Conservation (phyloP, 352 stramenopile species). For the Pythium oligandrum region DNA sequence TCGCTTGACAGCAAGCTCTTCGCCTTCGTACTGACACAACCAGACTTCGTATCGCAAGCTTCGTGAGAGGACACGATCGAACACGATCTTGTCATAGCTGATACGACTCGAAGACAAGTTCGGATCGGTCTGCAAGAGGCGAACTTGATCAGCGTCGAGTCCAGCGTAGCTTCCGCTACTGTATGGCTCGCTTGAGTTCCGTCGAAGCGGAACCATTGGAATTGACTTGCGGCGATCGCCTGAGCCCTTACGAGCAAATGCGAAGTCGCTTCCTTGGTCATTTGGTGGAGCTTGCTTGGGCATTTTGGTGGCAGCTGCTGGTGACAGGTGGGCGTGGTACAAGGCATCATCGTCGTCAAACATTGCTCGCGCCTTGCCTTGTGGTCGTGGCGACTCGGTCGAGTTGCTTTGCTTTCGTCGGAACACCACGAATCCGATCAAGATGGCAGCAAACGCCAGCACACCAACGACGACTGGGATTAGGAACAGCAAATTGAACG, state of each 20-base stretch:
- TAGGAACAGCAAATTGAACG: constrained; percentile 17
- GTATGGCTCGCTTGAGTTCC: constrained; percentile 16
- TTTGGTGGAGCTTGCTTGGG: no score
- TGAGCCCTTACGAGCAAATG: constrained; percentile 4
- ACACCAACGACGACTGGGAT: constrained; percentile 18
- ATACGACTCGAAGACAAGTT: constrained; percentile 19
- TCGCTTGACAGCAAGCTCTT: constrained; percentile 39
- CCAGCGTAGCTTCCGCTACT: constrained; percentile 6
- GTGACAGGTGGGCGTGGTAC: no score
- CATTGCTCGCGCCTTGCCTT: no score
- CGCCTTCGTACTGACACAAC: constrained; percentile 34
- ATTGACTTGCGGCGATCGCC: constrained; percentile 10
- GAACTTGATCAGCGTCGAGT: constrained; percentile 21
- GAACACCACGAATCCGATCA: constrained; percentile 17
- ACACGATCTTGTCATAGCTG: constrained; percentile 27
- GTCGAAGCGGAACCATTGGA: constrained; percentile 15
- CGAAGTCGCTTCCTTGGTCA: background rate
- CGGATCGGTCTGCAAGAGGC: constrained; percentile 21
- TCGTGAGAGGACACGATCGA: constrained; percentile 17
- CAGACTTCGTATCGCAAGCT: constrained; percentile 37
- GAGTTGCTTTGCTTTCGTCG: constrained; percentile 13
- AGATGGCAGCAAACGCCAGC: constrained; percentile 9
- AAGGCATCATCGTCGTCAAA: no score
- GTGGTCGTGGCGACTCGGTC: background rate
- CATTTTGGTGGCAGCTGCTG: no score